Percentiles rank a stretch among this genome's conserved stretches.
Evolutionary conservation across 140 eudicot genomes (phyloP).

Genomic region (Anethum foeniculum): DNA sequence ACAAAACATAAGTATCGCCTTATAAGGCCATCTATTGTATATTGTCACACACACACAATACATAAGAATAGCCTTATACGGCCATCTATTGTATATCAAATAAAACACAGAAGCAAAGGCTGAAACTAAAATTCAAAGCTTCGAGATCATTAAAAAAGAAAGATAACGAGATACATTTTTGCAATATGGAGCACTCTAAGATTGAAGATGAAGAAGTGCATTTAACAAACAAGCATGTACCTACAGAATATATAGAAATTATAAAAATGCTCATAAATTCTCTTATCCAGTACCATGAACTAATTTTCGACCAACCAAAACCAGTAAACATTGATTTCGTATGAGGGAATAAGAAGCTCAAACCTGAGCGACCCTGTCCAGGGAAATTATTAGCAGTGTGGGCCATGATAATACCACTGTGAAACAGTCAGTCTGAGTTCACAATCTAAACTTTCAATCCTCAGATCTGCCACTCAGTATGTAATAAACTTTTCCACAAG

Average conservation of each 20-base stretch:
- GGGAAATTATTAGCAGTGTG: slow-evolving; percentile 29
- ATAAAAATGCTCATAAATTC: not conserved
- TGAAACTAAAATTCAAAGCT: not conserved
- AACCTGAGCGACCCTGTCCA: slow-evolving; percentile 45
- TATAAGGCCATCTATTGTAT: too few relatives aligned
- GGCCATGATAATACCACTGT: slow-evolving; percentile 32
- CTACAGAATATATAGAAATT: not conserved
- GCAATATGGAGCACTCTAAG: not conserved
- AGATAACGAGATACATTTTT: not conserved
- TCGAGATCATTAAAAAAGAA: not conserved
- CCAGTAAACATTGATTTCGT: not conserved
- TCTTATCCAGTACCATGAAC: not conserved
- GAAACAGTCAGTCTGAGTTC: slow-evolving; percentile 1
- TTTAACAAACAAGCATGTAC: slow-evolving; percentile 2
- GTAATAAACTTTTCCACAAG: not conserved
- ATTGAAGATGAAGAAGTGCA: not conserved
- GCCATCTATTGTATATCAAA: not conserved
- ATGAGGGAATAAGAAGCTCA: not conserved
- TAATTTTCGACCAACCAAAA: not conserved
- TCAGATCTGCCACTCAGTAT: not conserved
- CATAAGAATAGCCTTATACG: not conserved
- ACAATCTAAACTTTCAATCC: slow-evolving; percentile 8
- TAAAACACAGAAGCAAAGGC: not conserved
- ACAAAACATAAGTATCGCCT: too few relatives aligned
- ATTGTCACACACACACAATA: not conserved